Evolutionary conservation across 495 filamentous ascomycete species (phyloP).

Genomic region (Penicillium flavigenum): DNA sequence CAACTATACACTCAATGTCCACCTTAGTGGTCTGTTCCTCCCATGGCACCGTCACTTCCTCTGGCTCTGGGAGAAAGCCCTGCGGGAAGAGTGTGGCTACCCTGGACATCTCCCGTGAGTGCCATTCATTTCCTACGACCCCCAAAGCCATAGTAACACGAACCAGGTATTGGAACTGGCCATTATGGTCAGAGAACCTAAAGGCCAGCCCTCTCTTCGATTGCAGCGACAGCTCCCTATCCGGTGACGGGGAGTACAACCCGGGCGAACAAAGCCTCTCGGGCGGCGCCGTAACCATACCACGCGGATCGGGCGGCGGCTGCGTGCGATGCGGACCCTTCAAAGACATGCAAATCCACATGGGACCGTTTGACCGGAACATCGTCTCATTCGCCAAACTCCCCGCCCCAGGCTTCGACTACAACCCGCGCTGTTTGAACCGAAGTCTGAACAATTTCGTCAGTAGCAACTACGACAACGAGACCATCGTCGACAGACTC

Average conservation of each 20-base stretch:
- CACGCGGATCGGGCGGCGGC: conserved; percentile 59
- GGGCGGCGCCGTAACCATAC: conserved; percentile 25
- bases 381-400: conserved; percentile 20
- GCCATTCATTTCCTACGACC: neutral
- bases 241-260: conserved; percentile 49
- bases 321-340: conserved; percentile 63
- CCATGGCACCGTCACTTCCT: conserved; percentile 68
- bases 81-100: conserved; percentile 68
- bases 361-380: conserved; percentile 48
- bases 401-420: conserved; percentile 32
- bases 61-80: conserved; percentile 59
- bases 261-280: conserved; percentile 28
- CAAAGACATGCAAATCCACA: conserved; percentile 42
- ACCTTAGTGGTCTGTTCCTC: conserved; percentile 50
- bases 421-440: conserved; percentile 62
- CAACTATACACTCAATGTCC: conserved; percentile 45
- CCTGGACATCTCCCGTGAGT: conserved; percentile 46
- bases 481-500: conserved; percentile 16
- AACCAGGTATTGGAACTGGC: conserved; percentile 55
- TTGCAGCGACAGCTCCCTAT: conserved; percentile 41
- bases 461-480: conserved; percentile 24
- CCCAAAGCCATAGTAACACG: neutral
- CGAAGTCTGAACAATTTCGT: conserved; percentile 56
- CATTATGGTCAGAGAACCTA: conserved; percentile 37
- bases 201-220: conserved; percentile 46